Evolutionary conservation across 2,329 filamentous ascomycete genomes (phyloP).

Genomic region (Hymenoscyphus linearis): DNA sequence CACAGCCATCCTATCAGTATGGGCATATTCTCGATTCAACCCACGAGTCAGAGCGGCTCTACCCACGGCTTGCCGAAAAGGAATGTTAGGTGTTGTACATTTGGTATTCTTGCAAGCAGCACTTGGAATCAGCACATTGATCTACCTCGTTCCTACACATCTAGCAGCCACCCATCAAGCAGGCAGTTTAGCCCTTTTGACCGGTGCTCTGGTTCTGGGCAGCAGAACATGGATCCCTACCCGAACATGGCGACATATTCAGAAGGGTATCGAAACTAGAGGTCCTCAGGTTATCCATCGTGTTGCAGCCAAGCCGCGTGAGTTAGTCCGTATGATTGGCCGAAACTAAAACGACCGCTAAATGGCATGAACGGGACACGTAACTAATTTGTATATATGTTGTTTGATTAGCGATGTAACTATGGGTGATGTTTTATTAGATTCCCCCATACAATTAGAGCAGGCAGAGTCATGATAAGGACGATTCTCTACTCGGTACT

Average conservation of each 20-base stretch:
- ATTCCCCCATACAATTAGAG: neutral
- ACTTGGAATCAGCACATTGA: conserved; percentile 83
- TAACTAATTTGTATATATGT: conserved; percentile 4
- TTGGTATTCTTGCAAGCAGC: conserved; percentile 76
- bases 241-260: conserved; percentile 55
- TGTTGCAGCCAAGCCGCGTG: no score
- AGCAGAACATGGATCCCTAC: conserved; percentile 71
- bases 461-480: neutral
- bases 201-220: conserved; percentile 73
- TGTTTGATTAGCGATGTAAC: conserved; percentile 4
- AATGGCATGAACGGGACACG: neutral
- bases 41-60: conserved; percentile 50
- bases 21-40: conserved; percentile 70
- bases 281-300: no score
- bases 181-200: conserved; percentile 78
- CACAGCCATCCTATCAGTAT: conserved; percentile 71
- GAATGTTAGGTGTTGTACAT: conserved; percentile 74
- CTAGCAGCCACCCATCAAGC: conserved; percentile 91
- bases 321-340: no score
- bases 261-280: conserved; percentile 30
- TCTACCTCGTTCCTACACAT: conserved; percentile 88
- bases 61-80: conserved; percentile 59
- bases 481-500: conserved; percentile 6
- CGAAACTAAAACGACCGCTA: no score
- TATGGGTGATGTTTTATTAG: neutral